Percentiles rank a stretch among this genome's conserved stretches.
Conservation (phyloP, 805 yeast species). For the Gaillardinia entomophila region DNA sequence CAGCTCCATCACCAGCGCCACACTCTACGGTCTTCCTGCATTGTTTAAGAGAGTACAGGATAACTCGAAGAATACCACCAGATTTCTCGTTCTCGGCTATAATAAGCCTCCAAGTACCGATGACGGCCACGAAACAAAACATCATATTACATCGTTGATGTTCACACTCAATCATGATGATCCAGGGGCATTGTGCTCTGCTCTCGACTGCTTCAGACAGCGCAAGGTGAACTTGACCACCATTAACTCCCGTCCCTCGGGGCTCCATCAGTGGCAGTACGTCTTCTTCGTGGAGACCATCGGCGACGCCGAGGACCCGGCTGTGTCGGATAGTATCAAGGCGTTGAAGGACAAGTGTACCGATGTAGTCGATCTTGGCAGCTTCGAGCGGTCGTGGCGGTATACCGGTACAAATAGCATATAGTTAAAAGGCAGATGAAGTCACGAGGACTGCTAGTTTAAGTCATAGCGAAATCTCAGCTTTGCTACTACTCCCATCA, state of each 20-base stretch:
- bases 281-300: conserved; percentile 73
- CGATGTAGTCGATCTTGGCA: conserved; percentile 55
- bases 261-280: conserved; percentile 67
- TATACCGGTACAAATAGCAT: no score
- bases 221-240: conserved; percentile 60
- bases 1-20: conserved; percentile 65
- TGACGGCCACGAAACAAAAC: neutral
- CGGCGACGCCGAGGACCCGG: conserved; percentile 30
- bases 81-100: conserved; percentile 66
- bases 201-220: conserved; percentile 50
- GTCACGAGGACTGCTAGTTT: no score
- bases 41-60: conserved; percentile 62
- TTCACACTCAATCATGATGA: conserved; percentile 59
- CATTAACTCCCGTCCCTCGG: conserved; percentile 75
- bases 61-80: conserved; percentile 68
- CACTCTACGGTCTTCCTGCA: conserved; percentile 52
- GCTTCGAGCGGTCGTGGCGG: conserved; percentile 41
- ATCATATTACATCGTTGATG: conserved; percentile 48
- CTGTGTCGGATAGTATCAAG: conserved; percentile 27
- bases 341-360: conserved; percentile 41
- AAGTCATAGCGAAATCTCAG: no score
- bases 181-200: conserved; percentile 71
- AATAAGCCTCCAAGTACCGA: conserved; percentile 6
- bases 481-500: no score
- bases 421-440: no score